Evolutionary conservation across 1,284 basidiomycete species (phyloP).

Genomic region (Thelephora terrestris): DNA sequence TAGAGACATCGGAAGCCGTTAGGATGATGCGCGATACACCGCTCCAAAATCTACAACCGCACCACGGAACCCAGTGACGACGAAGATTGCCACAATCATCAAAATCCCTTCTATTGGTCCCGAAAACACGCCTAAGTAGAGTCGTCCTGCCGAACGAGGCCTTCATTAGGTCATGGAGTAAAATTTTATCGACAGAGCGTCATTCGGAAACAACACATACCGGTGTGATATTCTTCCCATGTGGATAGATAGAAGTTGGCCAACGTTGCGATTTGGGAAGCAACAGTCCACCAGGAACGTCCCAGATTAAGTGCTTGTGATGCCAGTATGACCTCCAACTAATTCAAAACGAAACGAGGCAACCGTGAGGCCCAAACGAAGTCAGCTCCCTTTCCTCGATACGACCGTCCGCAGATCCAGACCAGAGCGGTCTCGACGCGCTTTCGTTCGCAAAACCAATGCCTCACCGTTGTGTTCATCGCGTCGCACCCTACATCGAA

Average conservation of each 20-base stretch:
- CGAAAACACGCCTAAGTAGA: conserved; percentile 90
- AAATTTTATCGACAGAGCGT: not conserved
- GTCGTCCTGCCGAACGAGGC: conserved; percentile 39
- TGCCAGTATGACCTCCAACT: conserved; percentile 80
- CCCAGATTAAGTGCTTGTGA: conserved; percentile 86
- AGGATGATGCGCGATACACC: not conserved
- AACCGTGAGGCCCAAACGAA: not conserved
- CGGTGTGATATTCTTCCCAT: conserved; percentile 98
- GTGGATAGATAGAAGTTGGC: conserved; percentile 95
- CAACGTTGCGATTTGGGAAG: conserved; percentile 77
- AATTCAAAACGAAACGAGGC: conserved; percentile 3
- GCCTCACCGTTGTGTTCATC: conserved; percentile 84
- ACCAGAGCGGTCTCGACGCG: too few relatives aligned
- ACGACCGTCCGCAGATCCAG: too few relatives aligned
- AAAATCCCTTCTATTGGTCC: conserved; percentile 97
- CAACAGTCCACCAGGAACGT: conserved; percentile 93
- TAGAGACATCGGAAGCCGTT: not conserved
- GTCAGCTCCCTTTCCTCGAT: too few relatives aligned
- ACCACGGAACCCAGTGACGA: conserved; percentile 72
- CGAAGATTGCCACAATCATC: conserved; percentile 72
- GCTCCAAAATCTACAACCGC: conserved; percentile 13
- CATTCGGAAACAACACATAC: conserved; percentile 21
- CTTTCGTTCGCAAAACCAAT: not conserved
- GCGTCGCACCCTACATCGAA: conserved; percentile 65
- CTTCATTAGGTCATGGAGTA: too few relatives aligned